Conservation (phyloP, 2,329 filamentous ascomycete species). For the Sclerotinia trifoliorum region DNA sequence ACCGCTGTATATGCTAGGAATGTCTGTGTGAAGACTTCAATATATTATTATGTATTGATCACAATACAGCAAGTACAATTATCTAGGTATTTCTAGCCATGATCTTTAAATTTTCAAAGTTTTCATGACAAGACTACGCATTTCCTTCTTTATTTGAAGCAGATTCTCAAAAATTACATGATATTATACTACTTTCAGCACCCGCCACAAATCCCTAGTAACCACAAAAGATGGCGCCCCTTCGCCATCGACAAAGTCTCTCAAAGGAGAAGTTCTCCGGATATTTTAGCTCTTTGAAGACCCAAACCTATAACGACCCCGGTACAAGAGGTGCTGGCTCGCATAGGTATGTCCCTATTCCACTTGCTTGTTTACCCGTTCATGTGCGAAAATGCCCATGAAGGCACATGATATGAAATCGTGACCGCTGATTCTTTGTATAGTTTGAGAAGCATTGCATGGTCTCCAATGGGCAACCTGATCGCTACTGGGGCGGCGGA, state of each 20-base stretch:
- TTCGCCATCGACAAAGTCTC: slow-evolving; percentile 53
- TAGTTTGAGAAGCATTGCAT: slow-evolving; percentile 77
- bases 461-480: slow-evolving; percentile 81
- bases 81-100: not conserved
- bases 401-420: not conserved
- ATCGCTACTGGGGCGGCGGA: slow-evolving; percentile 78
- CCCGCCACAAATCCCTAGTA: not conserved
- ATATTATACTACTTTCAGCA: not conserved
- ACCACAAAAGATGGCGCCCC: slow-evolving; percentile 31
- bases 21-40: not conserved
- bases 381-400: not conserved
- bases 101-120: not conserved
- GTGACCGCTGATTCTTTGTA: not conserved
- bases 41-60: not conserved
- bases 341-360: slow-evolving; percentile 52
- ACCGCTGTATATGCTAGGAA: not conserved
- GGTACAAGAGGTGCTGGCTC: slow-evolving; percentile 53
- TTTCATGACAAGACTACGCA: slow-evolving; percentile 1
- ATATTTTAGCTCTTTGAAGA: slow-evolving; percentile 67
- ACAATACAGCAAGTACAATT: not conserved
- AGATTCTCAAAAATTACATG: not conserved
- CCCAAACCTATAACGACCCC: slow-evolving; percentile 67
- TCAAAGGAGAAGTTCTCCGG: slow-evolving; percentile 67
- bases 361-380: not conserved
- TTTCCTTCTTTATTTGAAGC: not conserved